Evolutionary conservation across 345 rosid genomes (phyloP), one percentile per base, ranked within the genome.

Genomic region (Salix viminalis): DNA sequence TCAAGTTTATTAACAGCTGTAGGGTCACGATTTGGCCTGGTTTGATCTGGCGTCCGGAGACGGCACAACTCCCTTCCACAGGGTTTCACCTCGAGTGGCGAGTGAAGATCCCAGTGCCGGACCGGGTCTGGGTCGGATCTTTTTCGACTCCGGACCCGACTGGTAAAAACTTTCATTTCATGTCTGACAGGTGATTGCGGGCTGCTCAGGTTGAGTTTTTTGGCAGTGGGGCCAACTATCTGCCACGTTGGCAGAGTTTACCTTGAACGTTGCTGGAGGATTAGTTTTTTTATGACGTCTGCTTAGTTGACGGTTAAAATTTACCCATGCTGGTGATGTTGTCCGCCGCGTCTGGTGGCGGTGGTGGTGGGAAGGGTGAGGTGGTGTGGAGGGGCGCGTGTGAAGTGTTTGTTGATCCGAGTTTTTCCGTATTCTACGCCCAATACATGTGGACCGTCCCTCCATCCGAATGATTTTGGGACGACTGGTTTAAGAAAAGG

Each of bases 311-410:
- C 75, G 94, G 94, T 0, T 92, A 88, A 78, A 92, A 90, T 74
- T 85, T 92, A 23, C 91, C 93, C 10, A 77, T 92, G 85, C 88
- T 93, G 24, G 71, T 95, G 56, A 86, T 75, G 62, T 62, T 90
- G 80, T 18, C n/a, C 56, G 84, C 85, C 77, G 86, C 30, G 15
- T 64, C 71, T 32, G 2, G 34, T 19, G 42, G 70, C 15, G 42
- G 73, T 13, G 64, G 44, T 0, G 12, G 42, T 41, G 44, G 44
- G 44, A 41, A 36, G 9, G 61, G 71, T 8, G 78, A 82, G 7
- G 87, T 90, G 2, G 98, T 89, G 2, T 95, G 98, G 69, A 84
- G 91, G 64, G 91, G 99, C 89, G 97, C 99, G 76, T 93, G 71
- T 8, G 78, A 82, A 5, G 87, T 96, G 2, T 95, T 93, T 24